Conservation (phyloP, 768 basidiomycete genomes). For the Boletellus ananas region DNA sequence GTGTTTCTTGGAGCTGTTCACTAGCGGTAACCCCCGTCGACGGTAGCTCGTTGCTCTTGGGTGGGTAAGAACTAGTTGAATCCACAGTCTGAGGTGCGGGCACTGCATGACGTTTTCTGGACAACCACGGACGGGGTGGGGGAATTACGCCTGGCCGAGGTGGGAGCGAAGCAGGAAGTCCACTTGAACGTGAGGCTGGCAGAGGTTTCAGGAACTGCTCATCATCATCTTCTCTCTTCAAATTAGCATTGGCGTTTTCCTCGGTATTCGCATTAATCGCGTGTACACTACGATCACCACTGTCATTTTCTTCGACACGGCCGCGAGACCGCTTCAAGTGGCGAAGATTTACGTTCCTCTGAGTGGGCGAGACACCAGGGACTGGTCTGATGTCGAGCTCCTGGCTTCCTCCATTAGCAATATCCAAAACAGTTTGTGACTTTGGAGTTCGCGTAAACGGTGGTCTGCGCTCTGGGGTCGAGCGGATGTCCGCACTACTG, state of each 20-base stretch:
- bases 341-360: slow-evolving; percentile 29
- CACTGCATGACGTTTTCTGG: slow-evolving; percentile 6
- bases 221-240: slow-evolving; percentile 19
- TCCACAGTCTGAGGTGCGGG: neutral
- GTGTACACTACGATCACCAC: slow-evolving; percentile 29
- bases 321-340: slow-evolving; percentile 27
- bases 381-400: slow-evolving; percentile 24
- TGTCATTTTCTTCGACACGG: slow-evolving; percentile 24
- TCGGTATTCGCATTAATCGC: slow-evolving; percentile 20
- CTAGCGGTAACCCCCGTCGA: neutral
- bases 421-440: slow-evolving; percentile 22
- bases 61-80: neutral
- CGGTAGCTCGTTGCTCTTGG: neutral
- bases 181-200: neutral
- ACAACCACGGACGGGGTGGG: slow-evolving; percentile 21
- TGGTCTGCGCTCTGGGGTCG: slow-evolving; percentile 8
- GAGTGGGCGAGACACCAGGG: slow-evolving; percentile 20
- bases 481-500: neutral
- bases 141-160: slow-evolving; percentile 20
- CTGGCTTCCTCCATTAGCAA: neutral
- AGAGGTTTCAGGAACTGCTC: slow-evolving; percentile 2
- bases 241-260: neutral
- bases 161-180: slow-evolving; percentile 9
- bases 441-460: slow-evolving; percentile 19
- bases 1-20: neutral